These are phyloP conservation scores for Echeveria elegans DNA, from an alignment of 164 flowering plant species.

Conservation along the genomic window DNA sequence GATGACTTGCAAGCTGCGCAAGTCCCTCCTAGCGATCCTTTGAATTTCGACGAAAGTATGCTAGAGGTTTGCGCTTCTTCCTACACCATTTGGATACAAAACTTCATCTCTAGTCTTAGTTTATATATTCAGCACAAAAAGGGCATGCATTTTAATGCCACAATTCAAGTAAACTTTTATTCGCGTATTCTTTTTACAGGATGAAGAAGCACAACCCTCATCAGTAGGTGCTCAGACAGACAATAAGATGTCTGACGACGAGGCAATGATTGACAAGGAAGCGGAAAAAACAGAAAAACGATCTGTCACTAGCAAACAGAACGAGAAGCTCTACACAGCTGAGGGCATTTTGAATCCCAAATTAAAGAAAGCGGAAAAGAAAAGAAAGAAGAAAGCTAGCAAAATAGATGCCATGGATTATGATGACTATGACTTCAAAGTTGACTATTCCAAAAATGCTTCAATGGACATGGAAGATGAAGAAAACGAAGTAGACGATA, in stretches of 20 bases:
- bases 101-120: not conserved
- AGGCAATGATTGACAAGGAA: slow-evolving; percentile 40
- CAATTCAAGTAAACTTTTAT: no score
- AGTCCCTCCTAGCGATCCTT: slow-evolving; percentile 67
- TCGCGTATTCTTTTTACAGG: not conserved
- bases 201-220: slow-evolving; percentile 13
- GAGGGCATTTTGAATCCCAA: slow-evolving; percentile 77
- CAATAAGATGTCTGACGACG: slow-evolving; percentile 9
- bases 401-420: slow-evolving; percentile 42
- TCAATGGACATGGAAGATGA: slow-evolving; percentile 31
- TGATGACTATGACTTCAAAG: slow-evolving; percentile 77
- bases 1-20: slow-evolving; percentile 62
- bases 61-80: slow-evolving; percentile 50
- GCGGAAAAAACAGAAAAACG: slow-evolving; percentile 21
- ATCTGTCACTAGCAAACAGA: slow-evolving; percentile 36
- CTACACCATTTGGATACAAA: not conserved
- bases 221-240: slow-evolving; percentile 14
- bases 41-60: slow-evolving; percentile 60
- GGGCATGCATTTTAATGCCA: no score
- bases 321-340: slow-evolving; percentile 62
- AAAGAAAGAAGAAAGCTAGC: slow-evolving; percentile 50
- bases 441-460: slow-evolving; percentile 43
- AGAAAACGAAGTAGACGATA: slow-evolving; percentile 14
- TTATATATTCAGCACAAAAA: no score
- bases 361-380: slow-evolving; percentile 57